Evolutionary conservation across 169 alveolate species (phyloP).

Genomic region (Plasmodium coatneyi): DNA sequence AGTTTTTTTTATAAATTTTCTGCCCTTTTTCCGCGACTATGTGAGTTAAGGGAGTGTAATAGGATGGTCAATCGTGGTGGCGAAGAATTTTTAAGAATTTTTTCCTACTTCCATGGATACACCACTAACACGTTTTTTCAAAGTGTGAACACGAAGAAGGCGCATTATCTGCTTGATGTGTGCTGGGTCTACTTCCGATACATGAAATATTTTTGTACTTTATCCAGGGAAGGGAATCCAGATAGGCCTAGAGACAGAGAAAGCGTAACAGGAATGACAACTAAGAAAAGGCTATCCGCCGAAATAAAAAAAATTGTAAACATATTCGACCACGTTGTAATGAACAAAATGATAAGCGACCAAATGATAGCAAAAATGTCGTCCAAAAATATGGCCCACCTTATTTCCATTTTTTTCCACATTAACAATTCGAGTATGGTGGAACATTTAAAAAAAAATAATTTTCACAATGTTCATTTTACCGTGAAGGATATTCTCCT

Average conservation of each 20-base stretch:
- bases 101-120: conserved; percentile 16
- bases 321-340: conserved; percentile 19
- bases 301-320: conserved; percentile 18
- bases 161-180: conserved; percentile 17
- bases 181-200: conserved; percentile 68
- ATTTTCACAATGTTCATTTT: conserved; percentile 28
- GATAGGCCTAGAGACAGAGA: background rate
- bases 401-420: conserved; percentile 43
- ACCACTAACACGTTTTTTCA: conserved; percentile 13
- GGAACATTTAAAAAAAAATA: conserved; percentile 36
- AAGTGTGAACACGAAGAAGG: background rate
- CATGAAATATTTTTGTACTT: conserved; percentile 19
- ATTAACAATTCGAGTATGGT: conserved; percentile 37
- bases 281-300: background rate
- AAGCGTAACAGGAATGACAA: background rate
- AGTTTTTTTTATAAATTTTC: conserved; percentile 73
- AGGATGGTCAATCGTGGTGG: background rate
- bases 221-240: background rate
- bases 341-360: conserved; percentile 14
- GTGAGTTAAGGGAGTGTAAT: background rate
- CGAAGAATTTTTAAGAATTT: conserved; percentile 5
- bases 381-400: conserved; percentile 66
- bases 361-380: conserved; percentile 15
- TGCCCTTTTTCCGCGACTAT: conserved; percentile 10
- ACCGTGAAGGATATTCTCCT: conserved; percentile 47